These are phyloP conservation scores for Notholithocarpus densiflorus DNA, from an alignment of 306 rosid genomes.

Conservation along the genomic window DNA sequence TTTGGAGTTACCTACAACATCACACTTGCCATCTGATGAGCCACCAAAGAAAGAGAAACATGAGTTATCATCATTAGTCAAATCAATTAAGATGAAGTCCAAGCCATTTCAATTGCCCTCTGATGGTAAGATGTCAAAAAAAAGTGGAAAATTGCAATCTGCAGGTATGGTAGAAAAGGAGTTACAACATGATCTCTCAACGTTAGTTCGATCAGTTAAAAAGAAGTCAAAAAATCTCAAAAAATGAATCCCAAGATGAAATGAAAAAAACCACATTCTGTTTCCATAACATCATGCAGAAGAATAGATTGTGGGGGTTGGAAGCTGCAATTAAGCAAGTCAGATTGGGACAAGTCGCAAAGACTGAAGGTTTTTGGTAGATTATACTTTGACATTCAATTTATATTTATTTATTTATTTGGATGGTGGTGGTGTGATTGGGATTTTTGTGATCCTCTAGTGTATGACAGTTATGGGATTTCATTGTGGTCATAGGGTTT, in stretches of 20 bases:
- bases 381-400: neutral
- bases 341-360: neutral
- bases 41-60: conserved; percentile 40
- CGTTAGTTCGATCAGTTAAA: conserved; percentile 20
- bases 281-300: neutral
- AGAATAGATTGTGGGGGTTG: neutral
- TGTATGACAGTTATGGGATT: neutral
- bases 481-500: neutral
- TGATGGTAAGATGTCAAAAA: conserved; percentile 21
- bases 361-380: neutral
- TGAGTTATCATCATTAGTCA: conserved; percentile 56
- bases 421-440: neutral
- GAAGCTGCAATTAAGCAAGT: too few species aligned
- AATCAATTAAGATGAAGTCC: conserved; percentile 72
- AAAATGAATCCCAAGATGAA: neutral
- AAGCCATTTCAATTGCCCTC: conserved; percentile 44
- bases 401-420: neutral
- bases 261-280: neutral
- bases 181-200: conserved; percentile 24
- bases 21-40: conserved; percentile 20
- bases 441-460: neutral
- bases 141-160: conserved; percentile 23
- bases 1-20: conserved; percentile 13
- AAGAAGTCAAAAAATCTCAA: conserved; percentile 20
- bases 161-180: conserved; percentile 18